Conservation (phyloP, 2,329 filamentous ascomycete species). For the Aureobasidium namibiae region DNA sequence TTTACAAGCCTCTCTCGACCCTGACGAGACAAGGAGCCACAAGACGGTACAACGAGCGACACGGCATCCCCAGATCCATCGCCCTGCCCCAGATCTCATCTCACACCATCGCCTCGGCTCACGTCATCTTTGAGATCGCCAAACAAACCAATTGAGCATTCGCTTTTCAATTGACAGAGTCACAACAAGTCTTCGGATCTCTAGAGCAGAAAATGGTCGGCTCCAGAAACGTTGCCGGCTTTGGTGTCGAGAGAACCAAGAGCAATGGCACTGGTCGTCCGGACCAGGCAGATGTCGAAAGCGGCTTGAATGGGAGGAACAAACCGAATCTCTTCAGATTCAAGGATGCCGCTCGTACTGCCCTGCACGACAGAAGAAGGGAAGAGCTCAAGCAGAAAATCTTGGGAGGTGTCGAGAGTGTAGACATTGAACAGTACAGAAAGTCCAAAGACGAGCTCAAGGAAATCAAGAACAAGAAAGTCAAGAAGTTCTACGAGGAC, state of each 20-base stretch:
- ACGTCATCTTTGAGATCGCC: slow-evolving; percentile 2
- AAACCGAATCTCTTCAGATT: slow-evolving; percentile 33
- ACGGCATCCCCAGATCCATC: background rate
- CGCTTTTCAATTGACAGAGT: background rate
- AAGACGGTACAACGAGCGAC: background rate
- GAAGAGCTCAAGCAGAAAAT: slow-evolving; percentile 43
- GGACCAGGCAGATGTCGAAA: slow-evolving; percentile 15
- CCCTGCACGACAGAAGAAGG: slow-evolving; percentile 37
- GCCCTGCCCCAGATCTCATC: background rate
- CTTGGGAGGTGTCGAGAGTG: slow-evolving; percentile 38
- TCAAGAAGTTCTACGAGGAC: slow-evolving; percentile 46
- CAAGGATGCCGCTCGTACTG: slow-evolving; percentile 40
- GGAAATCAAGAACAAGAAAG: slow-evolving; percentile 43
- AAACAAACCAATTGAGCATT: background rate
- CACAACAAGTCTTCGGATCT: background rate
- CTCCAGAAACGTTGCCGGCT: background rate
- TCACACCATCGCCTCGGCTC: background rate
- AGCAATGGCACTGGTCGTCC: background rate
- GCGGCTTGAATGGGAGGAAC: slow-evolving; percentile 18
- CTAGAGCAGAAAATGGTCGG: background rate
- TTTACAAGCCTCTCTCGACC: background rate
- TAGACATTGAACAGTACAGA: slow-evolving; percentile 41
- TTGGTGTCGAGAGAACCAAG: background rate
- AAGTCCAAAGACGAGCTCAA: slow-evolving; percentile 45
- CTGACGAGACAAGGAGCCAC: background rate